phyloP scores from a whole-genome alignment of 768 basidiomycete species.

The Amanita pseudoporphyria region DNA sequence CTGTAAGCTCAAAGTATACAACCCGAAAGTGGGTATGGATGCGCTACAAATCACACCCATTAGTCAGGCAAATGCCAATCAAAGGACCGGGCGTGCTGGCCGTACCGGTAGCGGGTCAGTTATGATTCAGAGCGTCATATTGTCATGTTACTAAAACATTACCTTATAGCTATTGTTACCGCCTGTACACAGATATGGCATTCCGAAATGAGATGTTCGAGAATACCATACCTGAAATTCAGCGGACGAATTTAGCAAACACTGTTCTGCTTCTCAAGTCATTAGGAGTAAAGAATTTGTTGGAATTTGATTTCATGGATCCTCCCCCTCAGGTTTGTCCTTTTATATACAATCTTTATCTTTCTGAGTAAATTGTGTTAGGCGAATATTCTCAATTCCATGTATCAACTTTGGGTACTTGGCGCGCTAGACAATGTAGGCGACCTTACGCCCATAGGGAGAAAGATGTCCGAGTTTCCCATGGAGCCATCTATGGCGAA shows the following conservation, averaged over 20 bases:
- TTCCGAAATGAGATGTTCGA: conserved; percentile 92
- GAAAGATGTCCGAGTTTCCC: conserved; percentile 98
- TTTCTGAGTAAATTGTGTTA: conserved; percentile 18
- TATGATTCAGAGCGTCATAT: neutral
- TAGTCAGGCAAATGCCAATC: conserved; percentile 96
- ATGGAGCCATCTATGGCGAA: conserved; percentile 99
- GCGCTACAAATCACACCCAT: conserved; percentile 98
- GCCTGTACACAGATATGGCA: conserved; percentile 95
- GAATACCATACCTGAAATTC: conserved; percentile 97
- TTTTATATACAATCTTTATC: neutral
- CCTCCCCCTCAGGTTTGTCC: conserved; percentile 88
- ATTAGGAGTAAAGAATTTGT: conserved; percentile 90
- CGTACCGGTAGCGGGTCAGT: conserved; percentile 90
- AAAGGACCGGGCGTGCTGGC: conserved; percentile 92
- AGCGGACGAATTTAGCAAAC: conserved; percentile 95
- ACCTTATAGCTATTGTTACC: conserved; percentile 78
- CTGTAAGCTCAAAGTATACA: conserved; percentile 97
- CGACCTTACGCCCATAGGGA: conserved; percentile 85
- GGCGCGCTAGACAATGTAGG: conserved; percentile 96
- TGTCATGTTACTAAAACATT: conserved; percentile 3
- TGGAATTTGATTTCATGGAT: conserved; percentile 99
- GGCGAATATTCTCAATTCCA: conserved; percentile 97
- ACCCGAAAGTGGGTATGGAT: conserved; percentile 99
- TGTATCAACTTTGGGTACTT: conserved; percentile 99
- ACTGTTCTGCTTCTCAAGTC: conserved; percentile 93